Evolutionary conservation across 73 alveolate species (phyloP), one percentile per base, ranked within the genome.

Genomic region (Paramecium sexaurelia): DNA sequence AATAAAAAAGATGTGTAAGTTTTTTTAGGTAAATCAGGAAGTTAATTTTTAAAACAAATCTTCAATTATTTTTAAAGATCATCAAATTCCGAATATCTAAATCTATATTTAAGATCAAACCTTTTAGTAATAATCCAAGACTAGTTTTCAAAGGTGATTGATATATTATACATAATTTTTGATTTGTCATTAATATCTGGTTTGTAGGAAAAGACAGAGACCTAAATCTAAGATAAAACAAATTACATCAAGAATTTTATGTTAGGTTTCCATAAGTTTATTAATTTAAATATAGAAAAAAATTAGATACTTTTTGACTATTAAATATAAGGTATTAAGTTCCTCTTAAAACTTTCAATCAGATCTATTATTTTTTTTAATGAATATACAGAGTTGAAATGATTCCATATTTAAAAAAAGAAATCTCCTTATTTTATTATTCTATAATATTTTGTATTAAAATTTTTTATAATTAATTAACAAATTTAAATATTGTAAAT

Each of bases 11-110:
- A 55, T 13, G 55, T 88, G 15, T 82, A 75, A 7, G 94, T 47
- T 19, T 68, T 88, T 20, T 75, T 75, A 3, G 94, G 94, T 32
- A 88, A 66, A 5, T 69, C 55, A 13, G 94, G 90, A 0, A 78
- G 36, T 15, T 39, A 41, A 32, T 78, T 40, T 24, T 29, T 84
- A 71, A 68, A 88, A 43, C 55, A 82, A 37, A 55, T 55, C 83
- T 69, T 88, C 43, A 88, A 61, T 40, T 40, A 39, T 33, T 88
- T 88, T 20, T 88, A 51, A 17, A 51, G 67, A 61, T 61, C 83
- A 19, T 61, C 83, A 8, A 61, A 61, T 24, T 61, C 83, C 7
- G 83, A 61, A 61, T 61, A 61, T 61, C 83, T 61, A 61, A 3
- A 51, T n/a, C 5, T 22, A 11, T 61, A 7, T 22, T 22, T 11